Base-by-base conservation (phyloP, 331 rosid species). In the Quercus lobata region DNA sequence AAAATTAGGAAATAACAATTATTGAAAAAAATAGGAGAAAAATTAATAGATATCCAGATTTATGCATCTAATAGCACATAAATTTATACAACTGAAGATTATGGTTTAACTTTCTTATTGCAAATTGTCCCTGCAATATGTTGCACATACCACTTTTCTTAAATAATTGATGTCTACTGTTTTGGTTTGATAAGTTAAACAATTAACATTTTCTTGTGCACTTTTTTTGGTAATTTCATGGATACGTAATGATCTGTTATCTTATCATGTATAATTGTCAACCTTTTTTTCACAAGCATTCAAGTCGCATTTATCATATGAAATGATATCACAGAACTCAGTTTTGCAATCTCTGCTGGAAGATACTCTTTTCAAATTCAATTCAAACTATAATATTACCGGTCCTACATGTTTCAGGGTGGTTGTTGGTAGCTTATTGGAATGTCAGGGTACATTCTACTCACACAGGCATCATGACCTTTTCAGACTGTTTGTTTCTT, bases 401-500 rank as follows among this genome's bases (percentile, higher is more conserved):
- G 3, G 18, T 79, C 71, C 61, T 82, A 44, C 73, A 57, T 74
- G 72, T 88, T 91, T 80, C 97, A 95, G 99, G 96, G 82, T 85
- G 84, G 76, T 93, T 83, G 86, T 93, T 71, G 84, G 60, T 49
- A 57, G 90, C 86, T 81, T 95, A 81, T 73, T 88, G 69, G 85
- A 82, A 81, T 77, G 66, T 73, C 73, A 80, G 83, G 83, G 72
- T 69, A 66, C 79, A 8, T 76, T 21, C 44, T 71, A 69, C 82
- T 78, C 17, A 44, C 83, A 81, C 74, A 57, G 79, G 60, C 79
- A 71, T 86, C 78, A 79, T 57, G 87, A 91, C 78, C 89, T 86
- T 76, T 82, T 93, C 84, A 86, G 87, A 84, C 82, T 95, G 83
- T 88, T 95, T 85, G 90, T 88, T 35, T 87, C 92, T 79, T 93